Conservation (phyloP, 2,329 filamentous ascomycete genomes). For the Aspergillus sp. region DNA sequence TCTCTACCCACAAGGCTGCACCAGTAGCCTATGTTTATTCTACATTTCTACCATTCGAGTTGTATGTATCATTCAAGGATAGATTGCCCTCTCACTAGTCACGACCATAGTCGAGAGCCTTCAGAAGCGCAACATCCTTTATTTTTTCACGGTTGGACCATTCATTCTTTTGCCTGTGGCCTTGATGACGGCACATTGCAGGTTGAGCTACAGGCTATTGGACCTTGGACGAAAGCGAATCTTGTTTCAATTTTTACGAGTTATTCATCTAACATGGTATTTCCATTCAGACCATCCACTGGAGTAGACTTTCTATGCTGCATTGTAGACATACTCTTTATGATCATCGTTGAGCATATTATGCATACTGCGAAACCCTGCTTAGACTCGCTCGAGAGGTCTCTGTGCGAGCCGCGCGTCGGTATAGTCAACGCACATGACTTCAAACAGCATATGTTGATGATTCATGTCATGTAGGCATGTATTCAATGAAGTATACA, state of each 20-base stretch:
- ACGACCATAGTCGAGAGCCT: constrained; percentile 8
- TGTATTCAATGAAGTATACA: no score
- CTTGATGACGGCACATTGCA: not conserved
- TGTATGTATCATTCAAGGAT: constrained; percentile 3
- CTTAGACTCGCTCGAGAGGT: no score
- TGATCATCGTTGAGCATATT: no score
- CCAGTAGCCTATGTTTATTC: not conserved
- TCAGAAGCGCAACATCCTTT: not conserved
- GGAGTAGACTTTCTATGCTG: no score
- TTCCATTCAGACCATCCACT: not conserved
- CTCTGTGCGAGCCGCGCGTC: no score
- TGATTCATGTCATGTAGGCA: no score
- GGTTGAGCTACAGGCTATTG: not conserved
- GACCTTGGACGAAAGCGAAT: not conserved
- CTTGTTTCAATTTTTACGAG: not conserved
- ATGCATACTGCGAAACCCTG: no score
- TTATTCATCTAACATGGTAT: not conserved
- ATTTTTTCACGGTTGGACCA: not conserved
- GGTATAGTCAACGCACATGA: no score
- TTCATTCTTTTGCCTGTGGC: not conserved
- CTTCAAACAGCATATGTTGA: no score
- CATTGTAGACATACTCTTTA: no score
- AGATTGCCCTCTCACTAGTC: constrained; percentile 7
- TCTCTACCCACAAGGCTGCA: not conserved
- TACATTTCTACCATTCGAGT: not conserved